Percentiles rank a stretch among this genome's conserved stretches.
These are phyloP conservation scores for Diplodia seriata DNA, from an alignment of 2,329 filamentous ascomycete genomes.

Conservation along the genomic window DNA sequence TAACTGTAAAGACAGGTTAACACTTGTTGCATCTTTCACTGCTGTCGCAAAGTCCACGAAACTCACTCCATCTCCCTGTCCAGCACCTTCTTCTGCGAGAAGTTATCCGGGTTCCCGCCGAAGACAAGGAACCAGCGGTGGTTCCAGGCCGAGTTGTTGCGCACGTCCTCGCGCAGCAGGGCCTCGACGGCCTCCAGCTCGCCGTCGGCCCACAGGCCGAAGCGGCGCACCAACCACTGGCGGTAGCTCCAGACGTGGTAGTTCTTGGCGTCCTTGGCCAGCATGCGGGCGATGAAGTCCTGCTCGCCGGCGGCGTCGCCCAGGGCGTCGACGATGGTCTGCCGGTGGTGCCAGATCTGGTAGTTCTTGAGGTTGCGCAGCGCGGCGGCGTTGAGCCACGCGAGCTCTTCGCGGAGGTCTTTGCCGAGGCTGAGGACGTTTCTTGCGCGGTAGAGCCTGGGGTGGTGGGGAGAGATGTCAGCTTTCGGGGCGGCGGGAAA, in stretches of 20 bases:
- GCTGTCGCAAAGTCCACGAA: no score
- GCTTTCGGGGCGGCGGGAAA: not conserved
- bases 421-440: slow-evolving; percentile 73
- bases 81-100: slow-evolving; percentile 61
- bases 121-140: slow-evolving; percentile 96
- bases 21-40: not conserved
- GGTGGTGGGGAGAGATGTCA: not conserved
- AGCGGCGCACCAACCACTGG: slow-evolving; percentile 74
- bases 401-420: slow-evolving; percentile 73
- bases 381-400: slow-evolving; percentile 85
- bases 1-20: slow-evolving; percentile 41
- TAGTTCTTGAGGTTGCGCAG: slow-evolving; percentile 94
- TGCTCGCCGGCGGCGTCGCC: slow-evolving; percentile 70
- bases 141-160: slow-evolving; percentile 98
- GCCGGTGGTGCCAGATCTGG: slow-evolving; percentile 84
- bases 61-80: slow-evolving; percentile 70
- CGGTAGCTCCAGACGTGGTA: slow-evolving; percentile 99
- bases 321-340: slow-evolving; percentile 64
- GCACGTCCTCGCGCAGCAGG: slow-evolving; percentile 79
- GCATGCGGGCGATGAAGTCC: slow-evolving; percentile 79
- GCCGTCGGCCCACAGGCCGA: slow-evolving; percentile 62
- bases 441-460: slow-evolving; percentile 82
- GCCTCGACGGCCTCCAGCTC: slow-evolving; percentile 75
- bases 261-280: slow-evolving; percentile 89
- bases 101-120: slow-evolving; percentile 57